Evolutionary conservation across 768 basidiomycete genomes (phyloP).

Genomic region (Mycena capillaripes): DNA sequence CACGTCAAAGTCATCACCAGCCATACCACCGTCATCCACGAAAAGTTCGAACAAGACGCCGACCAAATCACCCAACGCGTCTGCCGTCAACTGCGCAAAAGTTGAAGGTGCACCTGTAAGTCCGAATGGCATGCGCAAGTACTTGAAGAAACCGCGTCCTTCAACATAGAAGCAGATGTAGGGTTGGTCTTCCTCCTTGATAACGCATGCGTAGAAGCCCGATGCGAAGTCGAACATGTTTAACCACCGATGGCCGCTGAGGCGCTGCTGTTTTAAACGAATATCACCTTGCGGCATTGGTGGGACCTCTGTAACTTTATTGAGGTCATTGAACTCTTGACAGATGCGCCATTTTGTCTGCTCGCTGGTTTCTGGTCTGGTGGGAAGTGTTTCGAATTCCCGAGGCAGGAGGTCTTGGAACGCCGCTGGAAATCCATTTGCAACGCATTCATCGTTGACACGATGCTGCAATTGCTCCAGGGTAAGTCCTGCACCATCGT

Average conservation of each 20-base stretch:
- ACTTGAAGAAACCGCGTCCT: slow-evolving; percentile 52
- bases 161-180: slow-evolving; percentile 54
- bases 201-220: slow-evolving; percentile 49
- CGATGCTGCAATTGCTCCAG: slow-evolving; percentile 21
- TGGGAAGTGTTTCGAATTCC: not conserved
- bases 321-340: not conserved
- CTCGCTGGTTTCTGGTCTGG: not conserved
- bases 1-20: slow-evolving; percentile 17
- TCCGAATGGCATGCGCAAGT: slow-evolving; percentile 55
- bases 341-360: not conserved
- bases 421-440: not conserved
- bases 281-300: slow-evolving; percentile 46
- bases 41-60: slow-evolving; percentile 25
- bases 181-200: slow-evolving; percentile 38
- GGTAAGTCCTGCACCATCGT: slow-evolving; percentile 9
- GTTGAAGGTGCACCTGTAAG: slow-evolving; percentile 53
- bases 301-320: not conserved
- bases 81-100: slow-evolving; percentile 39
- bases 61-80: slow-evolving; percentile 41
- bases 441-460: slow-evolving; percentile 30
- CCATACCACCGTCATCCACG: slow-evolving; percentile 20
- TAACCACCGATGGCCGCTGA: slow-evolving; percentile 52
- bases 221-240: slow-evolving; percentile 53
- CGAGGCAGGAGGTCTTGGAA: not conserved
- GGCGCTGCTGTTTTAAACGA: slow-evolving; percentile 49